Percentiles rank a stretch among this genome's conserved stretches.
Evolutionary conservation across 75 land plant genomes (phyloP).

Genomic region (Sequoia sempervirens): DNA sequence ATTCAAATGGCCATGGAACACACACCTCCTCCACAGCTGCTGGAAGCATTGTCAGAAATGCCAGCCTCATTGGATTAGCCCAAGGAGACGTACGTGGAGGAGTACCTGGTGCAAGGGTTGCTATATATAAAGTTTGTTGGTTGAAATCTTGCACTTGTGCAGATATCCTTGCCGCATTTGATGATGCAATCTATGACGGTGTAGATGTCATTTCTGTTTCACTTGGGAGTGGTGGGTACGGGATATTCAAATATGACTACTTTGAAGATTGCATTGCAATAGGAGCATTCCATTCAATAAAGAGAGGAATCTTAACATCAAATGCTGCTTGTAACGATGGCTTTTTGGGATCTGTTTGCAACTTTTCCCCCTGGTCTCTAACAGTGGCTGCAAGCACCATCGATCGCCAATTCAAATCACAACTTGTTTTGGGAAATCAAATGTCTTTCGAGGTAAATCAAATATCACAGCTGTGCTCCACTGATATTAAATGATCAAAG

Average conservation of each 20-base stretch:
- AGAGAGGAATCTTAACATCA: slow-evolving; percentile 15
- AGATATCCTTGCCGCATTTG: slow-evolving; percentile 59
- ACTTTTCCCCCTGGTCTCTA: slow-evolving; percentile 35
- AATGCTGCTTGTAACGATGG: slow-evolving; percentile 32
- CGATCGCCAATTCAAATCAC: slow-evolving; percentile 22
- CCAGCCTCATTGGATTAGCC: slow-evolving; percentile 53
- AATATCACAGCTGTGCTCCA: neutral
- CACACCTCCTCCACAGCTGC: slow-evolving; percentile 14
- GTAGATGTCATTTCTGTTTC: slow-evolving; percentile 66
- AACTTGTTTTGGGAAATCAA: slow-evolving; percentile 29
- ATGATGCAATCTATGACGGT: slow-evolving; percentile 68
- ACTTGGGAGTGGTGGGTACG: slow-evolving; percentile 23
- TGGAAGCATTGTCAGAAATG: slow-evolving; percentile 39
- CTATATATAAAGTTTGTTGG: slow-evolving; percentile 65
- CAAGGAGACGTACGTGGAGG: slow-evolving; percentile 60
- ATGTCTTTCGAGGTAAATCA: slow-evolving; percentile 19
- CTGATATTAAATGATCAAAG: neutral
- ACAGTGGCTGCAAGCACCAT: slow-evolving; percentile 35
- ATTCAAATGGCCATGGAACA: slow-evolving; percentile 61
- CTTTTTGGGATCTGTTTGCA: neutral
- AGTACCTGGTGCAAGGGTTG: slow-evolving; percentile 44
- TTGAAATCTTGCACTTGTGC: slow-evolving; percentile 37
- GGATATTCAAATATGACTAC: neutral
- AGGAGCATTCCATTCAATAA: slow-evolving; percentile 51
- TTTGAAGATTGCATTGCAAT: slow-evolving; percentile 29